phyloP scores from a whole-genome alignment of 2,329 filamentous ascomycete genomes.

The Alternaria sp. region DNA sequence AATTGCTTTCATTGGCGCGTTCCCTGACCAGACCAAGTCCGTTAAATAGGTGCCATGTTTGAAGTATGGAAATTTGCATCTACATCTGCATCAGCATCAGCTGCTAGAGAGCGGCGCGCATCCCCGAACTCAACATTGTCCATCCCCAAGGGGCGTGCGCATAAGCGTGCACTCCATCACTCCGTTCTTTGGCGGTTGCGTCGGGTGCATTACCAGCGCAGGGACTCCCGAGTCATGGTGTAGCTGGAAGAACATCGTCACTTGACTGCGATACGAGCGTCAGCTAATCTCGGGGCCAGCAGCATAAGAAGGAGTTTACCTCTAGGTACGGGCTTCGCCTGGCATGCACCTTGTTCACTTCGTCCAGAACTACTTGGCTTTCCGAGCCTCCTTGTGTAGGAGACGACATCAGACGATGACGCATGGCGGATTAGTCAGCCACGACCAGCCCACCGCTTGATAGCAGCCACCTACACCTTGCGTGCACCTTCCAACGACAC shows the following conservation, averaged over 20 bases:
- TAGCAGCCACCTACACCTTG: background rate
- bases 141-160: constrained; percentile 19
- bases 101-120: background rate
- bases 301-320: background rate
- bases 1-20: constrained; percentile 11
- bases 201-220: background rate
- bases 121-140: constrained; percentile 16
- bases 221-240: background rate
- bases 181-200: constrained; percentile 6
- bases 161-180: background rate
- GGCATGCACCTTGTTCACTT: background rate
- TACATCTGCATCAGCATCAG: background rate
- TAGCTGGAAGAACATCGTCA: constrained; percentile 1
- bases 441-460: background rate
- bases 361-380: background rate
- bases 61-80: constrained; percentile 9
- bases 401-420: background rate
- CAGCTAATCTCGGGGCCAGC: background rate
- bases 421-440: background rate
- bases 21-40: constrained; percentile 7
- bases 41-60: constrained; percentile 6
- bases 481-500: background rate
- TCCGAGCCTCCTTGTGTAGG: background rate
- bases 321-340: background rate
- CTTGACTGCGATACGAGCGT: constrained; percentile 1